Base-by-base conservation (phyloP, 805 yeast genomes). In the Lipomyces orientalis region DNA sequence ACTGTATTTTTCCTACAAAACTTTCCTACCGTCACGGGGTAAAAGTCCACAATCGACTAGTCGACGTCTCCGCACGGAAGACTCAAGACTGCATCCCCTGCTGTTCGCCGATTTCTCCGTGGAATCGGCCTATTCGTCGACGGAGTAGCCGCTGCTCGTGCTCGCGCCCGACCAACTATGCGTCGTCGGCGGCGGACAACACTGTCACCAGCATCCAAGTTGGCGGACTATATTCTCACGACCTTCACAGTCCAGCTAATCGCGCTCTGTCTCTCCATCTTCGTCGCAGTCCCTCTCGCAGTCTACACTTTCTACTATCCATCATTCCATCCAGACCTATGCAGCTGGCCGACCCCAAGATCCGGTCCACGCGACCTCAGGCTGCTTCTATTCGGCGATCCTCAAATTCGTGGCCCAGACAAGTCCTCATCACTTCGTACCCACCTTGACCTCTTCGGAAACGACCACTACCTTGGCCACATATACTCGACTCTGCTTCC, bases 351-450 rank as follows among this genome's bases (percentile, higher is more conserved):
- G 19, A 1, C 39, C 5, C 29, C 25, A n/a, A 31, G 43, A 6
- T 19, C 12, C 55, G 9, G 34, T 52, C 29, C 16, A 16, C 16
- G 34, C n/a, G 64, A 65, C 51, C 43, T 60, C 9, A 62, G 67
- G 12, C 52, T 95, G 78, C 77, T 93, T 71, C 90, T 97, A 5
- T 88, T 93, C 77, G 99, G 98, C 6, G 99, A 95, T 75, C 99
- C 99, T 0, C 99, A 95, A 80, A 93, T 95, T 77, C 90, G 94
- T 69, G 99, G 99, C 1, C 86, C 88, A 73, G 88, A 91, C 90
- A 85, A 84, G 7, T 80, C 82, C 33, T 89, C 97, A 0, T 86
- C 88, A 14, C 87, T 88, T 74, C 81, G 91, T 66, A 89, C 90
- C 67, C 79, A 91, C 61, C 80, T 95, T 33, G 99, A 95, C 76